phyloP scores from a whole-genome alignment of 495 filamentous ascomycete species.

The Trichoderma reesei region DNA sequence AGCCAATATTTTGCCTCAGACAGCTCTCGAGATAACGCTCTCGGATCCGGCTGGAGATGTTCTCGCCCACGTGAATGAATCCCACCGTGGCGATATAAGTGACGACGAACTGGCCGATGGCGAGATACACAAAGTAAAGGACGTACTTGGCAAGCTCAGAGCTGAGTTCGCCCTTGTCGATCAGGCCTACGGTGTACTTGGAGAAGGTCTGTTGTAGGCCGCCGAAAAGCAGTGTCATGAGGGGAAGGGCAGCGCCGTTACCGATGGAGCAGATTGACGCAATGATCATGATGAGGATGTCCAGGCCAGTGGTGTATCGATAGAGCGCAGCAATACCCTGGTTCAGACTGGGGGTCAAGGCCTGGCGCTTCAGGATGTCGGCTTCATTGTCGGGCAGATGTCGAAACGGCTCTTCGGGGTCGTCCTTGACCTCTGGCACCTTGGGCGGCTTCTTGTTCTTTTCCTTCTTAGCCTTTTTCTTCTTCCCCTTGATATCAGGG shows the following conservation, averaged over 20 bases:
- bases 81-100: slow-evolving; percentile 70
- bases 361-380: slow-evolving; percentile 46
- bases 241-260: slow-evolving; percentile 69
- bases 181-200: slow-evolving; percentile 41
- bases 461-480: not conserved
- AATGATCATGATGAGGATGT: slow-evolving; percentile 61
- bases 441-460: slow-evolving; percentile 13
- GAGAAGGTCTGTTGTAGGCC: slow-evolving; percentile 62
- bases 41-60: slow-evolving; percentile 25
- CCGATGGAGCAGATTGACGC: slow-evolving; percentile 59
- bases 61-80: slow-evolving; percentile 69
- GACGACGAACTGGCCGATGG: slow-evolving; percentile 64
- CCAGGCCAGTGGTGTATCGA: slow-evolving; percentile 55
- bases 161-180: slow-evolving; percentile 42
- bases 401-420: slow-evolving; percentile 32
- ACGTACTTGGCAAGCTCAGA: slow-evolving; percentile 51
- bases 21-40: slow-evolving; percentile 27
- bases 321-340: slow-evolving; percentile 54
- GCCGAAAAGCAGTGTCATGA: slow-evolving; percentile 85
- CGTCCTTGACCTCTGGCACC: slow-evolving; percentile 28
- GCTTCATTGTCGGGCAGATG: slow-evolving; percentile 43
- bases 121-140: slow-evolving; percentile 78
- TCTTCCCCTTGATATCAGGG: not conserved
- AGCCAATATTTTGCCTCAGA: slow-evolving; percentile 31
- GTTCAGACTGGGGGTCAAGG: slow-evolving; percentile 51